Evolutionary conservation across 352 stramenopile species (phyloP).

Genomic region (Pythium brachiatum): DNA sequence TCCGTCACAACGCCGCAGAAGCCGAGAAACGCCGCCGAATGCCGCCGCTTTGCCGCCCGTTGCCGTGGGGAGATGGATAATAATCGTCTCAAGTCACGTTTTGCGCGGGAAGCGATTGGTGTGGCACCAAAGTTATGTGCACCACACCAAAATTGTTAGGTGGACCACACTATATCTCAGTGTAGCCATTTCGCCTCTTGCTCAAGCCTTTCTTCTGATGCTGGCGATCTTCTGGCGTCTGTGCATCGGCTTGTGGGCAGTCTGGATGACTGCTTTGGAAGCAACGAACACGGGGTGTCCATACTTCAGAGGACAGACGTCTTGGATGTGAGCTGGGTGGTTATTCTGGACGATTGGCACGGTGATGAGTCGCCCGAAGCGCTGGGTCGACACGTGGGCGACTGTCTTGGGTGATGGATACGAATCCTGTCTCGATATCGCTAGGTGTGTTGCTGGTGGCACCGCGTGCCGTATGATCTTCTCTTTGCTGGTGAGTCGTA

Average conservation of each 20-base stretch:
- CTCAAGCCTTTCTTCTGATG: not conserved
- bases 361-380: not conserved
- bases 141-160: constrained; percentile 11
- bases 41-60: constrained; percentile 15
- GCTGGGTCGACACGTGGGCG: not conserved
- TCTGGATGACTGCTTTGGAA: constrained; percentile 3
- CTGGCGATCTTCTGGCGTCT: not conserved
- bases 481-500: too few relatives aligned
- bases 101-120: constrained; percentile 20
- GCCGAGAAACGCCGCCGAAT: not conserved
- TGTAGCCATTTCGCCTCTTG: constrained; percentile 8
- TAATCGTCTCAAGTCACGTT: not conserved
- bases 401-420: not conserved
- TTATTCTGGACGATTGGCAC: constrained; percentile 8
- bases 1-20: not conserved
- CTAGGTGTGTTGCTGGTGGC: not conserved
- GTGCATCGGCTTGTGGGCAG: not conserved
- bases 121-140: constrained; percentile 9
- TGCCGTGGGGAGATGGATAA: not conserved
- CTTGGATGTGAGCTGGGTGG: not conserved
- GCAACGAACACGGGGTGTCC: constrained; percentile 3
- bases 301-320: not conserved
- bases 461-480: too few relatives aligned
- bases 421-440: not conserved
- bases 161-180: constrained; percentile 7